These are phyloP conservation scores for Pseudozyma pruni DNA, from an alignment of 1,284 basidiomycete genomes.

Conservation along the genomic window DNA sequence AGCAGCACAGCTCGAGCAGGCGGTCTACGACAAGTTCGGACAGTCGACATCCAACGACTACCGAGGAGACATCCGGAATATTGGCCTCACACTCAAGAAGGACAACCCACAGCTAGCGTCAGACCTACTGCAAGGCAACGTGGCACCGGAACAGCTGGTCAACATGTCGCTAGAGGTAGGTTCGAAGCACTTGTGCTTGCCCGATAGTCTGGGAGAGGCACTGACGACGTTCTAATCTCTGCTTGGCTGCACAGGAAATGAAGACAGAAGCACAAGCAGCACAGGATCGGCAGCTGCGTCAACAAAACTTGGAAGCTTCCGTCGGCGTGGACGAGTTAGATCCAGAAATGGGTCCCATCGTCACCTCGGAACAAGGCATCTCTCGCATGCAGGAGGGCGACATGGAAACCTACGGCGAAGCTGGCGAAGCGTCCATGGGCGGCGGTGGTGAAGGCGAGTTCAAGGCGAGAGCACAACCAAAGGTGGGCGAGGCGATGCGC, in stretches of 20 bases:
- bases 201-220: not conserved
- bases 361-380: slow-evolving; percentile 24
- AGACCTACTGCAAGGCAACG: slow-evolving; percentile 12
- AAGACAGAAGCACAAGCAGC: slow-evolving; percentile 34
- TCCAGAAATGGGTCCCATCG: slow-evolving; percentile 10
- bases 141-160: slow-evolving; percentile 20
- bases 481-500: slow-evolving; percentile 49
- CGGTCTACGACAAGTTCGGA: slow-evolving; percentile 25
- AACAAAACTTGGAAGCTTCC: slow-evolving; percentile 33
- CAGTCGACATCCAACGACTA: slow-evolving; percentile 44
- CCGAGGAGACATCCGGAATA: slow-evolving; percentile 33
- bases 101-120: slow-evolving; percentile 39
- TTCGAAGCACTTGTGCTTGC: not conserved
- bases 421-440: slow-evolving; percentile 21
- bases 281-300: slow-evolving; percentile 28
- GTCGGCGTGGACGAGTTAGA: slow-evolving; percentile 42
- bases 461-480: slow-evolving; percentile 47
- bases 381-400: slow-evolving; percentile 33
- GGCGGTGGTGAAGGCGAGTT: slow-evolving; percentile 43
- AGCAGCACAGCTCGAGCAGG: slow-evolving; percentile 34
- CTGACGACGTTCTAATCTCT: not conserved
- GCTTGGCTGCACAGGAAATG: slow-evolving; percentile 27
- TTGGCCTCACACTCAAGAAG: slow-evolving; percentile 44
- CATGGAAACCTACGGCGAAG: slow-evolving; percentile 40
- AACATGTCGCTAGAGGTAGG: slow-evolving; percentile 36